Evolutionary conservation across 192 early-diverging fungal species (phyloP).

Genomic region (Coemansia asiatica): DNA sequence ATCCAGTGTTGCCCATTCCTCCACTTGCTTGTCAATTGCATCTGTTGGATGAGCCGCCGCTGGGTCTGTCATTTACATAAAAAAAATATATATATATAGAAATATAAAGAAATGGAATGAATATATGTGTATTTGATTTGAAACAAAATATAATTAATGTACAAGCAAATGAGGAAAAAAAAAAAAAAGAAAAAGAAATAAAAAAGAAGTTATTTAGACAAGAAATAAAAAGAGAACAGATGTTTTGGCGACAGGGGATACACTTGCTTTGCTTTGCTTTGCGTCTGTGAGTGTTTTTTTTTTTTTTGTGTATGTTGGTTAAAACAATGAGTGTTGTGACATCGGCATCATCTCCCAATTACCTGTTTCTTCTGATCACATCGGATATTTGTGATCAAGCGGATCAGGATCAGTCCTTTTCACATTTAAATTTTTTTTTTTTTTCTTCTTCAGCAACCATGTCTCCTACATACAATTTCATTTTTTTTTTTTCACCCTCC

Average conservation of each 20-base stretch:
- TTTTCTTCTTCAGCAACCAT: not conserved
- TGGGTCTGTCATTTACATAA: conserved; percentile 5
- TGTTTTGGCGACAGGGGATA: no score
- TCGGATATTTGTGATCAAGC: no score
- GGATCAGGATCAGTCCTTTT: not conserved
- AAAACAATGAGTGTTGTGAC: no score
- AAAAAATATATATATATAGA: not conserved
- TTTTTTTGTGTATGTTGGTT: no score
- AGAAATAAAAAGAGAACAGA: not conserved
- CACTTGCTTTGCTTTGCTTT: no score
- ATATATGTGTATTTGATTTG: no score
- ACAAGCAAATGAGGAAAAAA: not conserved
- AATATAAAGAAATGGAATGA: no score
- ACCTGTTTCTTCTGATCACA: no score
- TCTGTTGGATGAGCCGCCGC: not conserved
- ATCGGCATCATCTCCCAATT: no score
- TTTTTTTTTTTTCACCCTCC: not conserved
- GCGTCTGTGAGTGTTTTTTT: no score
- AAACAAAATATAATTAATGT: conserved; percentile 1
- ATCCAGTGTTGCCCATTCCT: conserved; percentile 27
- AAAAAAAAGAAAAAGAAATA: not conserved
- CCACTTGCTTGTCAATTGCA: conserved; percentile 16
- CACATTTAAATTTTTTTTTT: conserved; percentile 13
- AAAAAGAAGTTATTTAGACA: not conserved
- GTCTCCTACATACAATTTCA: not conserved